Conservation (phyloP, 257 asterid species). For the Solanum peruvianum region DNA sequence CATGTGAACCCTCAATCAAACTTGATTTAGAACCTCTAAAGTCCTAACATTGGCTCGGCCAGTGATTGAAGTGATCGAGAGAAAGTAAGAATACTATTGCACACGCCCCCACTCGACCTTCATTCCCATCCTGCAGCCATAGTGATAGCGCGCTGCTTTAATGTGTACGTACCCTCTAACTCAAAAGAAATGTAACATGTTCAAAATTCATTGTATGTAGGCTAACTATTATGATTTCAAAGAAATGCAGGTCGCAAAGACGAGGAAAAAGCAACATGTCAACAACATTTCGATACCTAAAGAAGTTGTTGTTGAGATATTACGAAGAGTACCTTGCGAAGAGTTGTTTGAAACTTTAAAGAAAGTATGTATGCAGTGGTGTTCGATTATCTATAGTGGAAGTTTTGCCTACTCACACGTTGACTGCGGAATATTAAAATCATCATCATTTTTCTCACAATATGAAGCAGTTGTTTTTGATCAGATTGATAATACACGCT, state of each 20-base stretch:
- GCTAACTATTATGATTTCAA: not conserved
- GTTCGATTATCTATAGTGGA: not conserved
- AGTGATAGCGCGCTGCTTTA: not conserved
- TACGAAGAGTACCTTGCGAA: not conserved
- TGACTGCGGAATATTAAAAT: not conserved
- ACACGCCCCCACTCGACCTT: not conserved
- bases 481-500: not conserved
- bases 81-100: not conserved
- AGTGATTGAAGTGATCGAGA: not conserved
- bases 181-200: not conserved
- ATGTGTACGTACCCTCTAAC: not conserved
- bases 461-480: not conserved
- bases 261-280: not conserved
- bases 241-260: not conserved
- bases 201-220: not conserved
- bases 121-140: not conserved
- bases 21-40: no score
- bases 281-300: not conserved
- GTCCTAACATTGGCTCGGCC: no score
- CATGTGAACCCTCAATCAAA: no score
- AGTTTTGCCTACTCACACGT: not conserved
- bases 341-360: not conserved
- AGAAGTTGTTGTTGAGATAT: not conserved
- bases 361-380: not conserved
- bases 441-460: not conserved